These are phyloP conservation scores for Eutypella sp. DNA, from an alignment of 2,329 filamentous ascomycete genomes.

Conservation along the genomic window DNA sequence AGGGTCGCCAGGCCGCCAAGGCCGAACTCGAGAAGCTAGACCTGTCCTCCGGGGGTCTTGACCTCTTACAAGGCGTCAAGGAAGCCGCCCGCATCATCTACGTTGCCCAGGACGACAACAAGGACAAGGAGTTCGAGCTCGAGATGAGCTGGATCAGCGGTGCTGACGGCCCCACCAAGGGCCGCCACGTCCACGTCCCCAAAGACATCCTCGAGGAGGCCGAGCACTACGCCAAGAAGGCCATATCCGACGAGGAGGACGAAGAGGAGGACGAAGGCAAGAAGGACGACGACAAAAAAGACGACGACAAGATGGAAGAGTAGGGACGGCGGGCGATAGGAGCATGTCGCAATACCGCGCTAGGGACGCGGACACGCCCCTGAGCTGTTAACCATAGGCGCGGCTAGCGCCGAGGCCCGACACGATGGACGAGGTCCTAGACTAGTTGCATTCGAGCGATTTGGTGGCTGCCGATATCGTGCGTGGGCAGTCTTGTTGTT, in stretches of 20 bases:
- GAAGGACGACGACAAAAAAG: slow-evolving; percentile 59
- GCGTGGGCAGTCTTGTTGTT: too few relatives aligned
- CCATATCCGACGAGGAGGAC: slow-evolving; percentile 81
- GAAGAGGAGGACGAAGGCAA: slow-evolving; percentile 56
- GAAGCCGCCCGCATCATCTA: slow-evolving; percentile 97
- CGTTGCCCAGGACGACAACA: slow-evolving; percentile 96
- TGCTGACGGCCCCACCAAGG: slow-evolving; percentile 81
- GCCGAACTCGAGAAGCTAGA: slow-evolving; percentile 98
- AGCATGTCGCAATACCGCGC: too few relatives aligned
- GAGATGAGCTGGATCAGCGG: slow-evolving; percentile 98
- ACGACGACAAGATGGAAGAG: slow-evolving; percentile 85
- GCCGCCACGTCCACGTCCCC: slow-evolving; percentile 87
- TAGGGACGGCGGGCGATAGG: too few relatives aligned
- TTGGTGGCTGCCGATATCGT: too few relatives aligned
- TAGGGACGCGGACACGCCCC: too few relatives aligned
- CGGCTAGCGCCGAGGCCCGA: too few relatives aligned
- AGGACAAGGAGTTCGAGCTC: slow-evolving; percentile 99
- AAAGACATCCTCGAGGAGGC: slow-evolving; percentile 88
- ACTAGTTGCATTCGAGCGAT: too few relatives aligned
- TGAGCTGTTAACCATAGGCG: too few relatives aligned
- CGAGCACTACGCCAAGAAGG: slow-evolving; percentile 85
- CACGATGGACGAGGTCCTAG: too few relatives aligned
- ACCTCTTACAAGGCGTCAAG: slow-evolving; percentile 83
- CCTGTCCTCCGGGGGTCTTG: slow-evolving; percentile 69
- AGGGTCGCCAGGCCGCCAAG: slow-evolving; percentile 94